Evolutionary conservation across 257 asterid genomes (phyloP), one percentile per base, ranked within the genome.

Genomic region (Gentiana dahurica): DNA sequence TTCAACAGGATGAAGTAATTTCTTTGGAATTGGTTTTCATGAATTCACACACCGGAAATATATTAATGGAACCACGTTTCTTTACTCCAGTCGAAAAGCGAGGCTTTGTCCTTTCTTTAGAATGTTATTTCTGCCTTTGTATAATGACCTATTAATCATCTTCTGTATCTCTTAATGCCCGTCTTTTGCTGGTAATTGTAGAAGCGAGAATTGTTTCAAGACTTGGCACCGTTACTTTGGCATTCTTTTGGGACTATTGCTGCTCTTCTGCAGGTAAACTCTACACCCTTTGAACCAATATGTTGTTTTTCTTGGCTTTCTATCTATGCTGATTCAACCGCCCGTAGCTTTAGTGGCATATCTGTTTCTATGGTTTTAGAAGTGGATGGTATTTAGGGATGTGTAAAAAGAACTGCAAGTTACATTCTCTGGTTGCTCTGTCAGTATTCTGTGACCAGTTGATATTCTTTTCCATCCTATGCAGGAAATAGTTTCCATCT

Each of bases 191-290:
- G 24, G 58, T 45, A 58, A 58, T 43, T 50, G 55, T 68, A 91
- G 98, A 91, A 81, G 82, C 79, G 98, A 56, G 96, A 81, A 68
- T 57, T 81, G 60, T 91, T 91, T 72, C 94, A 78, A 77, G 97
- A 91, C 67, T 80, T 91, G 66, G 98, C 95, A 57, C 98, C 96
- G n/a, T 51, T 85, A 55, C 76, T 92, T 36, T 92, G 99, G 97
- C 78, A 92, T 68, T 83, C 99, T 52, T 85, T 81, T 55, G 99
- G 99, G 46, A 85, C 87, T 53, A 66, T 83, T 62, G 99, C 97
- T 59, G 97, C 98, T 34, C 95, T 91, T 68, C 75, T 91, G 68
- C 95, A 91, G 95, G 98, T 91, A 76, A 56, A 72, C 57, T 34
- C 6, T 34, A 37, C 49, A 55, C 34, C 34, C 8, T 32, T 10